Conservation (phyloP, 208 protist species). For the Trypanosomatidae sp. region DNA sequence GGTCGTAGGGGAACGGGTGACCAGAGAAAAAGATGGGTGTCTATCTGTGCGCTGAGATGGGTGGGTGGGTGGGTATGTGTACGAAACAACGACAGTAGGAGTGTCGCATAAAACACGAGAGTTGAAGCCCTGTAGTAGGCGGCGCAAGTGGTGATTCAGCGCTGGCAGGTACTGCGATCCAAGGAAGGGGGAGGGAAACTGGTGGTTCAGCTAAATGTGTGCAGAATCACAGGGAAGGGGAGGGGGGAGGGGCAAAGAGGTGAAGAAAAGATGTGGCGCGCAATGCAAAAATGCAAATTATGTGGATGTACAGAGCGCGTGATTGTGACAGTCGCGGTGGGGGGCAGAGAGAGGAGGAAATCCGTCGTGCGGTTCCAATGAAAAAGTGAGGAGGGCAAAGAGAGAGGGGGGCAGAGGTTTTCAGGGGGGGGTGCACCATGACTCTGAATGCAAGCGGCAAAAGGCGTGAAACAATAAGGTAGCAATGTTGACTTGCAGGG, state of each 20-base stretch:
- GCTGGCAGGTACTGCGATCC: neutral
- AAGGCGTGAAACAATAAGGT: neutral
- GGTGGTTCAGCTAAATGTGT: neutral
- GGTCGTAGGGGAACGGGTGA: neutral
- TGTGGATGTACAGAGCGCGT: neutral
- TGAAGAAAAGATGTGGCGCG: neutral
- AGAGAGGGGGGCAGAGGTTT: neutral
- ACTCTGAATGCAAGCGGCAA: neutral
- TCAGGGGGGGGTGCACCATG: neutral
- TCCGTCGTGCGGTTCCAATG: neutral
- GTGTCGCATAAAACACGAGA: neutral
- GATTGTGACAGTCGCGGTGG: neutral
- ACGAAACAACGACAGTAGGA: neutral
- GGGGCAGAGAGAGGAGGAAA: neutral
- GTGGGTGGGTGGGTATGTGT: neutral
- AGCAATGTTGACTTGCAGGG: neutral
- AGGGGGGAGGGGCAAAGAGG: neutral
- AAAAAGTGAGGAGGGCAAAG: neutral
- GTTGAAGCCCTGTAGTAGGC: neutral
- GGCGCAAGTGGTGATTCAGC: neutral
- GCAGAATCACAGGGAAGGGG: neutral
- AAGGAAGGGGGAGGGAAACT: neutral
- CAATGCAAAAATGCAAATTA: neutral
- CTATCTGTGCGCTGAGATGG: neutral
- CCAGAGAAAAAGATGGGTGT: constrained; percentile 5